Evolutionary conservation across 2,329 filamentous ascomycete genomes (phyloP).

Genomic region (Rugonectria rugulosa): DNA sequence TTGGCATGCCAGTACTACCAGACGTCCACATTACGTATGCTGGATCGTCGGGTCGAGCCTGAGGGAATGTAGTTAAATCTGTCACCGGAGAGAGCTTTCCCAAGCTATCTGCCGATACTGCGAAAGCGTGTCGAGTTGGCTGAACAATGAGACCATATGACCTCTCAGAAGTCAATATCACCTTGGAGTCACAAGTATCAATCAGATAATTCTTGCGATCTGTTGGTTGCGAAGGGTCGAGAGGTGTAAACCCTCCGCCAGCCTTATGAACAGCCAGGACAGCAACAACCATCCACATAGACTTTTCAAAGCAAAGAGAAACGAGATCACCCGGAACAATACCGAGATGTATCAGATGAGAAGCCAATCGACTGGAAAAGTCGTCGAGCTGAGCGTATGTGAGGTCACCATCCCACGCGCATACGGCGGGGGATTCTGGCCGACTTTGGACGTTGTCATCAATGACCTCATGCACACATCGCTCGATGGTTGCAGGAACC

Average conservation of each 20-base stretch:
- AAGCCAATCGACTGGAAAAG: conserved; percentile 9
- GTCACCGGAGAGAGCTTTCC: neutral
- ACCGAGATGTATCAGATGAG: conserved; percentile 10
- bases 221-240: conserved; percentile 4
- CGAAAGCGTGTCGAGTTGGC: neutral
- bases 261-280: conserved; percentile 17
- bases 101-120: neutral
- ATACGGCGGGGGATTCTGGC: conserved; percentile 6
- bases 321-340: conserved; percentile 13
- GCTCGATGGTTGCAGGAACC: neutral
- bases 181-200: neutral
- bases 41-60: neutral
- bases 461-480: conserved; percentile 4
- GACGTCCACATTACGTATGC: conserved; percentile 11
- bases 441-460: conserved; percentile 1
- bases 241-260: conserved; percentile 14
- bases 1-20: neutral
- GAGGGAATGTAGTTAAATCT: neutral
- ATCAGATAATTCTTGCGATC: neutral
- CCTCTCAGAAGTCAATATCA: neutral
- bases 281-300: conserved; percentile 16
- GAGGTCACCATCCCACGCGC: conserved; percentile 9
- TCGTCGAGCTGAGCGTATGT: conserved; percentile 14
- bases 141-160: neutral
- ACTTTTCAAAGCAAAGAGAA: conserved; percentile 16